A percentile compares a stretch with the other conserved stretches of the same genome.
phyloP scores from a whole-genome alignment of 495 filamentous ascomycete species.

The Penicillium turbatum region DNA sequence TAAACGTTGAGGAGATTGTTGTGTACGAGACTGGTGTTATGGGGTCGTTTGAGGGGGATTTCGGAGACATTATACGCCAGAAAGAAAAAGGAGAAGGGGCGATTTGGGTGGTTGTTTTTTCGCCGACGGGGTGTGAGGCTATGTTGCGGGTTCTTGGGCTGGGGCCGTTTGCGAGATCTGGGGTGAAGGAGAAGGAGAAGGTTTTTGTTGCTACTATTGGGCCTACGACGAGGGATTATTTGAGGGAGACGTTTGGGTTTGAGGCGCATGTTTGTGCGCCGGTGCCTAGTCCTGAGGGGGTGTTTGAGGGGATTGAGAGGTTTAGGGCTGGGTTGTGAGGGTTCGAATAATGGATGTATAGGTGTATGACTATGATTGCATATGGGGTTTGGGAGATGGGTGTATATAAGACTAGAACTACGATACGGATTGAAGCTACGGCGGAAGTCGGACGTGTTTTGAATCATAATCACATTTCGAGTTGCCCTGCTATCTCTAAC shows the following conservation, averaged over 20 bases:
- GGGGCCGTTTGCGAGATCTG: background rate
- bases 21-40: slow-evolving; percentile 84
- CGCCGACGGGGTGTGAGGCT: slow-evolving; percentile 78
- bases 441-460: background rate
- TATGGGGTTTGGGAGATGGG: no score
- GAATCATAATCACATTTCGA: slow-evolving; percentile 8
- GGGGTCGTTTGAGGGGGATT: slow-evolving; percentile 65
- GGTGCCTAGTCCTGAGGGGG: slow-evolving; percentile 77
- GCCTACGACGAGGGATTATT: slow-evolving; percentile 80
- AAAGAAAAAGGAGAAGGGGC: slow-evolving; percentile 10
- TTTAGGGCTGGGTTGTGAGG: slow-evolving; percentile 39
- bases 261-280: slow-evolving; percentile 78
- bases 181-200: slow-evolving; percentile 20
- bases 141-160: slow-evolving; percentile 64
- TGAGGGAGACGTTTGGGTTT: slow-evolving; percentile 61
- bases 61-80: slow-evolving; percentile 35
- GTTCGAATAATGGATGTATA: no score
- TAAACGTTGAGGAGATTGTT: slow-evolving; percentile 69
- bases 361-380: no score
- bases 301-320: slow-evolving; percentile 61
- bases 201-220: slow-evolving; percentile 83
- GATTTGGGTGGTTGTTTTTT: slow-evolving; percentile 91
- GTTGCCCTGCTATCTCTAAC: slow-evolving; percentile 13
- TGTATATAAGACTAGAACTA: background rate
- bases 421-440: background rate